Evolutionary conservation across 306 rosid genomes (phyloP).

Genomic region (Neltuma alba): DNA sequence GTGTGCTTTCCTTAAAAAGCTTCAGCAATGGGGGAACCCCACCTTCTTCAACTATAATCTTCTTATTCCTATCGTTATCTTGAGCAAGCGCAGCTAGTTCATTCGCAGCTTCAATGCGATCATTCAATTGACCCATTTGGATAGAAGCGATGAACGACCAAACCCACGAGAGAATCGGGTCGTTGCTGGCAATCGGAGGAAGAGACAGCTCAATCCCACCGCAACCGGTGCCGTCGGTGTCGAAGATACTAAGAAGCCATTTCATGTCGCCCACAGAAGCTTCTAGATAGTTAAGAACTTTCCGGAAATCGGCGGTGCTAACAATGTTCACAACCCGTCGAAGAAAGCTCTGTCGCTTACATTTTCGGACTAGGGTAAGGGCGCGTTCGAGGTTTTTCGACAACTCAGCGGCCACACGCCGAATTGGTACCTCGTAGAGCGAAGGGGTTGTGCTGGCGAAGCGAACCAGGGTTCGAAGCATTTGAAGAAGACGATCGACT

Average conservation of each 20-base stretch:
- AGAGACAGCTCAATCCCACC: constrained; percentile 58
- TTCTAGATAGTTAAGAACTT: constrained; percentile 44
- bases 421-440: constrained; percentile 71
- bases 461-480: constrained; percentile 71
- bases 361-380: constrained; percentile 58
- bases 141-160: constrained; percentile 73
- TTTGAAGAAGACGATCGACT: constrained; percentile 64
- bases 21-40: constrained; percentile 69
- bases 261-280: constrained; percentile 77
- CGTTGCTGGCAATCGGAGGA: constrained; percentile 81
- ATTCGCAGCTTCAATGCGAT: constrained; percentile 64
- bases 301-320: constrained; percentile 59
- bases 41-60: constrained; percentile 70
- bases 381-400: constrained; percentile 69
- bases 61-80: constrained; percentile 73
- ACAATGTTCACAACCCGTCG: constrained; percentile 70
- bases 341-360: constrained; percentile 64
- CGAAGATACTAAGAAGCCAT: constrained; percentile 66
- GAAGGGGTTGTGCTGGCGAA: constrained; percentile 48
- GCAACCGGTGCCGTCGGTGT: constrained; percentile 40
- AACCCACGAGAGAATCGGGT: constrained; percentile 78
- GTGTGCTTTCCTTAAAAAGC: constrained; percentile 61
- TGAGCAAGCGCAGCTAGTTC: constrained; percentile 60
- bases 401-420: constrained; percentile 59
- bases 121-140: constrained; percentile 69